Base-by-base conservation (phyloP, 2,329 filamentous ascomycete species). In the Dothideomycetes sp. region DNA sequence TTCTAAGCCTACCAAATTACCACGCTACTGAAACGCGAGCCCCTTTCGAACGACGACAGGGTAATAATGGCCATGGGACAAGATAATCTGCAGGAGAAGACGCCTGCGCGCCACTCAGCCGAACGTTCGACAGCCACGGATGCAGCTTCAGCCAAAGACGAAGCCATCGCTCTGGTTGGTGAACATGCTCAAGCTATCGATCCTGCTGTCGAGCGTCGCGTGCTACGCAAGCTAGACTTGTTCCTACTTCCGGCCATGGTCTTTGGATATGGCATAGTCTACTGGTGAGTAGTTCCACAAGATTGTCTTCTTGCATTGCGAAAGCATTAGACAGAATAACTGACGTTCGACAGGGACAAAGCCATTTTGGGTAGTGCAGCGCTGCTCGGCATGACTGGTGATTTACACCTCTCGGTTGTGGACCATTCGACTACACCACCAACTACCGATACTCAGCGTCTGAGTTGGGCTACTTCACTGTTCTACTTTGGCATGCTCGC, bases 401-500 rank as follows among this genome's bases (percentile, higher is more conserved):
- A 86, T 52, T 68, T 87, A 3, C 46, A 63, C 2, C 70, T 87
- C 31, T 68, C 68, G 19, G 60, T 81, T 3, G 60, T 72, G 5
- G 59, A 72, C 45, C 53, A 64, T n/a, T 57, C 63, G 1, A 68
- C 62, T 2, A 63, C 56, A 1, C 77, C 79, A 0, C 68, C 72
- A 1, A 72, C 70, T 0, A 72, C 71, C 12, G 73, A 81, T 52
- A 86, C 83, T 0, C 69, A 72, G 0, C 72, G 82, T 9, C 70
- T 87, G 19, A 79, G 73, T 48, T 87, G 81, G 82, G 82, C 82
- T 2, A 86, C 81, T 0, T 85, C 79, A 0, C 67, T 85, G 51
- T 86, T 87, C 63, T 87, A 86, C 63, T 85, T 87, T 48, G 82
- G 82, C 29, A 83, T 84, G 79, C 68, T 88, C 2, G 76, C 73